These are phyloP conservation scores for Termitomyces sp. DNA, from an alignment of 768 basidiomycete genomes.

Conservation along the genomic window DNA sequence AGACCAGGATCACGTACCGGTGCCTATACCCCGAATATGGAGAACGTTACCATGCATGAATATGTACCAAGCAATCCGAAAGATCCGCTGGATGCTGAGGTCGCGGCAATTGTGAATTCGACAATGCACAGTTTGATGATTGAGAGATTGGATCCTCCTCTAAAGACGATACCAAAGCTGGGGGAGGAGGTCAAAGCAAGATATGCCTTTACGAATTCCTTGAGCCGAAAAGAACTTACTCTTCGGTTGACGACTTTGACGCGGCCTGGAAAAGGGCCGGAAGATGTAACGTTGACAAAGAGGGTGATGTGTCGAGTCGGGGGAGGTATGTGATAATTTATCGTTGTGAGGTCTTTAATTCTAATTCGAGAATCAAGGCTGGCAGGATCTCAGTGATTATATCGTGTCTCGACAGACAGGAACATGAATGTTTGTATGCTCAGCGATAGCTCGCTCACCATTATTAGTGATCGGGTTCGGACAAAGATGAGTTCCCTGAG, in stretches of 20 bases:
- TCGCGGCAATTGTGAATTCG: constrained; percentile 69
- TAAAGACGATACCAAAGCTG: constrained; percentile 57
- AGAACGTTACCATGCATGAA: constrained; percentile 47
- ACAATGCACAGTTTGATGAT: constrained; percentile 73
- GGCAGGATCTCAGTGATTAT: constrained; percentile 77
- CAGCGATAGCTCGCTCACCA: not conserved
- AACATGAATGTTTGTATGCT: constrained; percentile 27
- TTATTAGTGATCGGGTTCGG: not conserved
- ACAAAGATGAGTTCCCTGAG: not conserved
- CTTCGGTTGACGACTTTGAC: constrained; percentile 77
- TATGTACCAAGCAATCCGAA: constrained; percentile 61
- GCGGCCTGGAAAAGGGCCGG: constrained; percentile 45
- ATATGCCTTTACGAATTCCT: constrained; percentile 72
- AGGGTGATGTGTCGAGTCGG: constrained; percentile 92
- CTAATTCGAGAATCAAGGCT: constrained; percentile 38
- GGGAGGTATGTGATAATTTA: constrained; percentile 51
- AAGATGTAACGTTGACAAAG: constrained; percentile 50
- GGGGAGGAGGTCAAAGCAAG: constrained; percentile 80
- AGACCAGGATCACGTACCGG: constrained; percentile 63
- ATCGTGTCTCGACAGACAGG: constrained; percentile 74
- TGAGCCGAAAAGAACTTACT: constrained; percentile 70
- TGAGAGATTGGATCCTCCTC: constrained; percentile 75
- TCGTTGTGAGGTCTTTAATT: not conserved
- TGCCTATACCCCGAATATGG: constrained; percentile 54
- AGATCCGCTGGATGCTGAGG: constrained; percentile 81